A percentile compares a stretch with the other conserved stretches of the same genome.
These are phyloP conservation scores for Zangia roseola DNA, from an alignment of 768 basidiomycete genomes.

Conservation along the genomic window DNA sequence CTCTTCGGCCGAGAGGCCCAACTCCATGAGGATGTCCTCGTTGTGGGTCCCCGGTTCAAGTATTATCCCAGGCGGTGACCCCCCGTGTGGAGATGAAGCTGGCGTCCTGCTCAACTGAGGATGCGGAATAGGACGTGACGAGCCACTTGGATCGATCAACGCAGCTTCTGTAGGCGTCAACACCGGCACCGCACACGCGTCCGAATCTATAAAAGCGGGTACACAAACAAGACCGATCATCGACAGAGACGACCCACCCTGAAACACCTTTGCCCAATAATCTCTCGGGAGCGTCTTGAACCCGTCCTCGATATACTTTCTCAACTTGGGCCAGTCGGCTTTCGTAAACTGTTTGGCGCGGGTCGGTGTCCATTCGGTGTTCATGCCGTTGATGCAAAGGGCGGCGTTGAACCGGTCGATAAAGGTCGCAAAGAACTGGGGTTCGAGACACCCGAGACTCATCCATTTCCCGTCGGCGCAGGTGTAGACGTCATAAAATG, in stretches of 20 bases:
- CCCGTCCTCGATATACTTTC: conserved; percentile 57
- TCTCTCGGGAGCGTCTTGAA: conserved; percentile 61
- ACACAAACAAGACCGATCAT: not conserved
- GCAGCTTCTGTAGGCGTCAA: conserved; percentile 63
- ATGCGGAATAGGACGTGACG: conserved; percentile 49
- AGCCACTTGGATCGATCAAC: conserved; percentile 36
- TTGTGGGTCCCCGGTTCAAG: conserved; percentile 55
- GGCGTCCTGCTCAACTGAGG: conserved; percentile 42
- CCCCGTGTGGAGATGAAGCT: conserved; percentile 11
- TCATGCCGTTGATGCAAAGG: conserved; percentile 41
- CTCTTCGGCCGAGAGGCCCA: conserved; percentile 47
- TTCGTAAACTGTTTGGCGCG: conserved; percentile 42
- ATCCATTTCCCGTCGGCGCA: conserved; percentile 76
- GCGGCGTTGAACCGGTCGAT: conserved; percentile 51
- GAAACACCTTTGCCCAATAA: conserved; percentile 67
- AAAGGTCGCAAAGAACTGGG: conserved; percentile 66
- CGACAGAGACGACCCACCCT: conserved; percentile 53
- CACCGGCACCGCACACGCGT: conserved; percentile 72
- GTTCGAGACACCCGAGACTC: conserved; percentile 74
- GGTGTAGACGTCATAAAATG: conserved; percentile 73
- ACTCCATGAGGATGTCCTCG: conserved; percentile 48
- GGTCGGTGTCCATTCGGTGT: conserved; percentile 56
- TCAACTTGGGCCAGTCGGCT: conserved; percentile 56
- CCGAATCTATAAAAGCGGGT: conserved; percentile 48
- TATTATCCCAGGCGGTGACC: conserved; percentile 9